Evolutionary conservation across 129 eudicot genomes (phyloP).

Genomic region (Chrysanthemum makinoi): DNA sequence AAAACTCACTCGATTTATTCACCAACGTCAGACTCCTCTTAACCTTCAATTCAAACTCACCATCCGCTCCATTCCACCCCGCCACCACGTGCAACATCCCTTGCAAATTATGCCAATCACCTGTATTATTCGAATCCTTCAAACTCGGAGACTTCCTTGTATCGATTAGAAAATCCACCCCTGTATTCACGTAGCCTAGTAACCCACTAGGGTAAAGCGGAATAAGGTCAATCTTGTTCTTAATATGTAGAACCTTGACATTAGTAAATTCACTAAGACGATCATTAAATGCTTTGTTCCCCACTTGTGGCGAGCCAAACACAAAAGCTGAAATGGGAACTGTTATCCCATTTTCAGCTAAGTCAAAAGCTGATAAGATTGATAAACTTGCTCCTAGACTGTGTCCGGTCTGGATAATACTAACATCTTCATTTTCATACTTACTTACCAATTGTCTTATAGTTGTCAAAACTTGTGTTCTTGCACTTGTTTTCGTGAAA

Average conservation of each 20-base stretch:
- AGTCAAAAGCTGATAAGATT: conserved; percentile 63
- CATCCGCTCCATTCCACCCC: conserved; percentile 78
- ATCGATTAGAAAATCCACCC: conserved; percentile 61
- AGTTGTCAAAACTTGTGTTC: conserved; percentile 48
- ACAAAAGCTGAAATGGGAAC: conserved; percentile 70
- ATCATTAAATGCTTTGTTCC: conserved; percentile 63
- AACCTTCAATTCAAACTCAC: conserved; percentile 57
- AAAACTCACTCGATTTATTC: conserved; percentile 72
- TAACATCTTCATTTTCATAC: conserved; percentile 52
- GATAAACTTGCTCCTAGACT: conserved; percentile 80
- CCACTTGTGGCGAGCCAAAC: conserved; percentile 87
- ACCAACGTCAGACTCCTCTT: conserved; percentile 79
- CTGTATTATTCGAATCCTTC: conserved; percentile 50
- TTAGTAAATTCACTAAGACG: conserved; percentile 42
- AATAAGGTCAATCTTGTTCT: conserved; percentile 71
- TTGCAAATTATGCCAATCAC: conserved; percentile 92
- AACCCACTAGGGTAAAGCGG: conserved; percentile 69
- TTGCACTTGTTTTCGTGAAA: conserved; percentile 73
- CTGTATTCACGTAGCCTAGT: conserved; percentile 60
- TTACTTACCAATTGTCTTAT: conserved; percentile 40
- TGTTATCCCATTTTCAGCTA: conserved; percentile 64
- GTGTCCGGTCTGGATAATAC: conserved; percentile 69
- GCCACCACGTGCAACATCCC: conserved; percentile 78
- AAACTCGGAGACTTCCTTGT: conserved; percentile 59
- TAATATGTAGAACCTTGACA: conserved; percentile 64